Base-by-base conservation (phyloP, 257 asterid genomes). In the Jacaranda copaia region DNA sequence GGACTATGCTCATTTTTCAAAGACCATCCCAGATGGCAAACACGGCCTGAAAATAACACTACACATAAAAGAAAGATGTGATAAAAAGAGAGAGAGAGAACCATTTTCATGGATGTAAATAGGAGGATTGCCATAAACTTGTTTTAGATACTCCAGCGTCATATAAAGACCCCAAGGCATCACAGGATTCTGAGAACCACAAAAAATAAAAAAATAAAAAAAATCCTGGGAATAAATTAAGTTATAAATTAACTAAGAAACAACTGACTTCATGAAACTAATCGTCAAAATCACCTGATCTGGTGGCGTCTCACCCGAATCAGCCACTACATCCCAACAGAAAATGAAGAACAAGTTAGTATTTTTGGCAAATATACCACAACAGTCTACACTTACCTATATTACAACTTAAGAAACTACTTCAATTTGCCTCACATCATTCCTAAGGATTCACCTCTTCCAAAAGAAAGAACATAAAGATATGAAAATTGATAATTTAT, bases 101-200 rank as follows among this genome's bases (percentile, higher is more conserved):
- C 90, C 89, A 57, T 85, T 87, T 83, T 87, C 91, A 19, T 87
- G 88, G 73, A 89, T 36, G 70, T 85, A 87, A 58, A 84, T 43
- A 8, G 84, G 85, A 32, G 81, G 89, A 63, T 89, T 84, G 57
- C 85, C 88, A 63, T 82, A 87, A 70, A 59, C 80, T 48, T 80
- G 82, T 57, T 84, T 89, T 56, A 81, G 35, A 73, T 79, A 59
- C 60, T 81, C 84, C 79, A 89, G 86, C 76, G 68, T 16, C 11
- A 5, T 36, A 48, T 58, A 72, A 45, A 85, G 88, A 46, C 82
- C 85, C n/a, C 39, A 63, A 18, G 86, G 82, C 35, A 12, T 8
- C 11, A 81, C 11, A 11, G 74, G 59, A 66, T 42, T 52, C 82
- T 76, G 71, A n/a, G 61, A 14, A 64, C 51, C 45, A 9, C 12